Conservation (phyloP, 805 yeast species). For the Cyberlindnera maclurae region DNA sequence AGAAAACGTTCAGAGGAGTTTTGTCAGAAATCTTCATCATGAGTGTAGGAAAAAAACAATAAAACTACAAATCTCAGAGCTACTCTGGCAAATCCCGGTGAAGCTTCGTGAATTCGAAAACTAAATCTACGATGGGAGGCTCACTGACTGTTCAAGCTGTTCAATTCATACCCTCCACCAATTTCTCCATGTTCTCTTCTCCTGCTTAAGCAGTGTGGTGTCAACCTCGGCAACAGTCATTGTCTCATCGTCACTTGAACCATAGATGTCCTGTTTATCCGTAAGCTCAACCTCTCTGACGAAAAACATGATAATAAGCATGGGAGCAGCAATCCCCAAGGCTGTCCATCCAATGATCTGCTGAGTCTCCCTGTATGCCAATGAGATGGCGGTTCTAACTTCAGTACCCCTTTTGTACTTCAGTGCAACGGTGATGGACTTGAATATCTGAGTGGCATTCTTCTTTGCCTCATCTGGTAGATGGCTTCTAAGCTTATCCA, state of each 20-base stretch:
- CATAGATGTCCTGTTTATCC: constrained; percentile 18
- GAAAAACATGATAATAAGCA: constrained; percentile 25
- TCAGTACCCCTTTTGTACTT: constrained; percentile 23
- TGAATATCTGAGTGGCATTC: constrained; percentile 22
- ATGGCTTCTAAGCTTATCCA: constrained; percentile 15
- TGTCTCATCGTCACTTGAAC: constrained; percentile 13
- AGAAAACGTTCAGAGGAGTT: too few relatives aligned
- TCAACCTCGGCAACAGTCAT: not conserved
- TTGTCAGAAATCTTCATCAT: too few relatives aligned
- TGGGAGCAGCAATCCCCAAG: constrained; percentile 24
- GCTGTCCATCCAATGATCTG: constrained; percentile 27
- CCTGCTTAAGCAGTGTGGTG: constrained; percentile 1
- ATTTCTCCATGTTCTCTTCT: constrained; percentile 17
- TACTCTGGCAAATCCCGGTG: too few relatives aligned
- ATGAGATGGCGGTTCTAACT: constrained; percentile 23
- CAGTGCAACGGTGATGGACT: constrained; percentile 20
- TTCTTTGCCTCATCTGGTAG: constrained; percentile 17
- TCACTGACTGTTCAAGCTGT: too few relatives aligned
- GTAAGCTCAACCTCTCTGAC: constrained; percentile 22
- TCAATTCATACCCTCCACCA: constrained; percentile 10
- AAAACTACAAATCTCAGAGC: too few relatives aligned
- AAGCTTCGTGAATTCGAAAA: too few relatives aligned
- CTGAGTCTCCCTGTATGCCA: constrained; percentile 26
- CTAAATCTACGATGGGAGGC: too few relatives aligned
- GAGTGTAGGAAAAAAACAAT: too few relatives aligned